Evolutionary conservation across 345 rosid species (phyloP).

Genomic region (Eucalyptus marginata): DNA sequence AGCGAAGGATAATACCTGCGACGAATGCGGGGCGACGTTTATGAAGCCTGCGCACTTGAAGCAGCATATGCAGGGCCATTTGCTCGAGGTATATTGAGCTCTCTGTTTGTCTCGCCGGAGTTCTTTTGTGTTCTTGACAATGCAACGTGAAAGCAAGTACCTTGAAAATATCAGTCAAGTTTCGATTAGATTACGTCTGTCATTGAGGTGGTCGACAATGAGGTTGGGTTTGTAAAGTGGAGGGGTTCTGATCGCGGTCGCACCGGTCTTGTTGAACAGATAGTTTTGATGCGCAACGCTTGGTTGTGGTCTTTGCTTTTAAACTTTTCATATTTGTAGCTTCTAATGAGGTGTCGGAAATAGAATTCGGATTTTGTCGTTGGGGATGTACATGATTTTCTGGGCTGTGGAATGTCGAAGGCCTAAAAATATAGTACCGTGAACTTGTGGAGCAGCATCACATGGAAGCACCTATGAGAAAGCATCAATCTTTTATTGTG

Average conservation of each 20-base stretch:
- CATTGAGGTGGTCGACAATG: neutral
- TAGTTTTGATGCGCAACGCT: neutral
- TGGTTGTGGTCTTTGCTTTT: neutral
- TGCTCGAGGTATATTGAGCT: slow-evolving; percentile 47
- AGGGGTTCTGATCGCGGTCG: neutral
- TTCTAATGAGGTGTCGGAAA: neutral
- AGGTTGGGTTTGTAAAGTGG: neutral
- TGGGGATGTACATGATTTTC: neutral
- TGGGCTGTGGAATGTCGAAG: neutral
- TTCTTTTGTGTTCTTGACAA: too few species aligned
- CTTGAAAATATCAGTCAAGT: neutral
- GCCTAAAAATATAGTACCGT: neutral
- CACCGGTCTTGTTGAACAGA: neutral
- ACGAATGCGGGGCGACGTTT: slow-evolving; percentile 57
- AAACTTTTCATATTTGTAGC: neutral
- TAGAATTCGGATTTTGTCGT: fast-evolving
- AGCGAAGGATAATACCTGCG: slow-evolving; percentile 19
- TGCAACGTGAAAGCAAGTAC: neutral
- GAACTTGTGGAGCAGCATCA: neutral
- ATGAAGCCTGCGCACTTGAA: slow-evolving; percentile 72
- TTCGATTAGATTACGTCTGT: neutral
- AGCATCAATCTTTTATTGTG: neutral
- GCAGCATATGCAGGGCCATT: slow-evolving; percentile 82
- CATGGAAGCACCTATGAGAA: neutral
- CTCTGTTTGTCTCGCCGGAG: too few species aligned